phyloP scores from a whole-genome alignment of 306 rosid genomes.

The Ceratonia siliqua region DNA sequence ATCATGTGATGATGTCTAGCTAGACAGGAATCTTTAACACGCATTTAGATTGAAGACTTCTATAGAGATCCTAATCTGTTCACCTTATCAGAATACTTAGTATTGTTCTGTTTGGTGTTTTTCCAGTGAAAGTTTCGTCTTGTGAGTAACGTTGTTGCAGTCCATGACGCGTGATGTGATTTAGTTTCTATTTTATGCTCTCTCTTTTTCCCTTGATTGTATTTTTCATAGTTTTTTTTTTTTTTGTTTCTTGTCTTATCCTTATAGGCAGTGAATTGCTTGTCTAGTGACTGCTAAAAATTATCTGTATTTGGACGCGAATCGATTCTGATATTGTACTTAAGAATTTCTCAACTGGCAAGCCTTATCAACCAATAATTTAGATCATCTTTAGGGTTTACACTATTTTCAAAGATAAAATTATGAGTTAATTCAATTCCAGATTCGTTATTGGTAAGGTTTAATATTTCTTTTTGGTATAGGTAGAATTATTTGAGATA shows the following conservation, averaged over 20 bases:
- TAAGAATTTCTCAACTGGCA: too few species aligned
- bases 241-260: neutral
- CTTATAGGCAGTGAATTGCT: slow-evolving; percentile 2
- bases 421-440: too few species aligned
- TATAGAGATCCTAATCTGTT: slow-evolving; percentile 28
- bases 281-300: neutral
- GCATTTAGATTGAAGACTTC: slow-evolving; percentile 31
- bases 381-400: too few species aligned
- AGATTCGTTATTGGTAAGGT: too few species aligned
- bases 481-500: too few species aligned
- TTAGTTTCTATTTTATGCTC: slow-evolving; percentile 30
- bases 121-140: slow-evolving; percentile 16
- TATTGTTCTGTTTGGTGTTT: slow-evolving; percentile 34
- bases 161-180: slow-evolving; percentile 35
- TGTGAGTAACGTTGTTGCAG: slow-evolving; percentile 12
- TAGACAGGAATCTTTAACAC: slow-evolving; percentile 44
- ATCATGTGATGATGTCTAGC: slow-evolving; percentile 87
- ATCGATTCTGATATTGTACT: neutral
- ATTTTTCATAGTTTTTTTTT: slow-evolving; percentile 16
- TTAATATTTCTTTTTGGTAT: too few species aligned
- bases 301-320: neutral
- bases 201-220: neutral
- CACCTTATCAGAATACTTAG: slow-evolving; percentile 3
- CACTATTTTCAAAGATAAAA: too few species aligned
- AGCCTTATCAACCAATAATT: too few species aligned